Percentiles rank a stretch among this genome's conserved stretches.
Conservation (phyloP, 257 asterid genomes). For the Agastache rugosa region DNA sequence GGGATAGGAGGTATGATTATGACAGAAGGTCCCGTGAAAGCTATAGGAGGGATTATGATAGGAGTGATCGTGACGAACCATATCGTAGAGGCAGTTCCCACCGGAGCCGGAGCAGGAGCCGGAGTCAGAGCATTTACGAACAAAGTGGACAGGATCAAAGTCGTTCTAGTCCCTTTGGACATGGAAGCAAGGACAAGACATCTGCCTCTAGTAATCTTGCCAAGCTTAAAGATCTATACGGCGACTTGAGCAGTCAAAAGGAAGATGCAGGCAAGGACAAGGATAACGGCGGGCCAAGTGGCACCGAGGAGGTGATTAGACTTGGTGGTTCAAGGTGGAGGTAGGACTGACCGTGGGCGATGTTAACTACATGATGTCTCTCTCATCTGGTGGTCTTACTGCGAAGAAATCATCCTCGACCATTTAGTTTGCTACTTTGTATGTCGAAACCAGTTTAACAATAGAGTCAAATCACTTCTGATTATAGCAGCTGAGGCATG, state of each 20-base stretch:
- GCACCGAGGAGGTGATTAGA: slow-evolving; percentile 88
- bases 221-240: slow-evolving; percentile 88
- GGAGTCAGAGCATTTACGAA: slow-evolving; percentile 57
- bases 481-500: background rate
- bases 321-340: slow-evolving; percentile 97
- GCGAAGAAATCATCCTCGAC: background rate
- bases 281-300: slow-evolving; percentile 54
- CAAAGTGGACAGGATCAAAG: slow-evolving; percentile 45
- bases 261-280: slow-evolving; percentile 55
- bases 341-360: slow-evolving; percentile 34
- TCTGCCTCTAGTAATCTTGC: slow-evolving; percentile 84
- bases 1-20: slow-evolving; percentile 60
- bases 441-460: slow-evolving; percentile 1
- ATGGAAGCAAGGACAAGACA: slow-evolving; percentile 57
- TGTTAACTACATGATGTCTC: background rate
- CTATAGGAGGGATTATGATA: slow-evolving; percentile 68
- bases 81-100: slow-evolving; percentile 49
- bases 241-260: slow-evolving; percentile 68
- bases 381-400: background rate
- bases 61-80: slow-evolving; percentile 53
- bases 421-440: slow-evolving; percentile 12
- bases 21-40: slow-evolving; percentile 66
- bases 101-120: slow-evolving; percentile 62
- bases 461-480: background rate
- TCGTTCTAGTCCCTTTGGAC: slow-evolving; percentile 52